Evolutionary conservation across 192 early-diverging fungal genomes (phyloP).

Genomic region (Geosiphon pyriformis): DNA sequence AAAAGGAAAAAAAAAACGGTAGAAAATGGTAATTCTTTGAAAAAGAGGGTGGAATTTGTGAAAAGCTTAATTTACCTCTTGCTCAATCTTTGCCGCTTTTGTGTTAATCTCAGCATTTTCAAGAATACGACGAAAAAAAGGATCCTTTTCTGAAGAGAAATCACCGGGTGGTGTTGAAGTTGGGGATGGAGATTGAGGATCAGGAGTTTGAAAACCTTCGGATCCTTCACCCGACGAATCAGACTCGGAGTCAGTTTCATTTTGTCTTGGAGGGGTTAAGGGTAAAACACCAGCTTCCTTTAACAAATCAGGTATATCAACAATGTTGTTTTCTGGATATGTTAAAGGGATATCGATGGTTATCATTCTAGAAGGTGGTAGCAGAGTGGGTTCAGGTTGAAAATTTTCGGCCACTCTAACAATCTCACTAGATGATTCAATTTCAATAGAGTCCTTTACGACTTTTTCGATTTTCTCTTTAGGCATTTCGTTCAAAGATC

Average conservation of each 20-base stretch:
- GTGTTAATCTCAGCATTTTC: neutral
- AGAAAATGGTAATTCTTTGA: too few species aligned
- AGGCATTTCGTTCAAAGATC: too few species aligned
- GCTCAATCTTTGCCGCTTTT: neutral
- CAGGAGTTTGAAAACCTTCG: neutral
- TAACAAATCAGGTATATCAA: slow-evolving; percentile 1
- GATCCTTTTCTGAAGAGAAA: neutral
- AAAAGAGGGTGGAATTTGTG: too few species aligned
- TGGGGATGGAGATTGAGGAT: neutral
- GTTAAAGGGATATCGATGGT: neutral
- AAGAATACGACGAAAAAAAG: neutral
- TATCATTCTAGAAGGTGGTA: neutral
- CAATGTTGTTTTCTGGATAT: slow-evolving; percentile 4
- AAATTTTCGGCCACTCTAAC: too few species aligned
- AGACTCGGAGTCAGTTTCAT: neutral
- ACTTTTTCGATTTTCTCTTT: too few species aligned
- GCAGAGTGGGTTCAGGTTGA: too few species aligned
- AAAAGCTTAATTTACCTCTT: neutral
- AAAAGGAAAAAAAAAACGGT: too few species aligned
- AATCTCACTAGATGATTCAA: too few species aligned
- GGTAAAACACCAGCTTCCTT: neutral
- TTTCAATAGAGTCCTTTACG: too few species aligned
- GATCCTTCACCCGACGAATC: neutral
- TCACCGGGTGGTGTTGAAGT: neutral
- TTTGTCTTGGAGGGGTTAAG: neutral